These are phyloP conservation scores for Aspergillus leporis DNA, from an alignment of 495 filamentous ascomycete genomes.

Conservation along the genomic window DNA sequence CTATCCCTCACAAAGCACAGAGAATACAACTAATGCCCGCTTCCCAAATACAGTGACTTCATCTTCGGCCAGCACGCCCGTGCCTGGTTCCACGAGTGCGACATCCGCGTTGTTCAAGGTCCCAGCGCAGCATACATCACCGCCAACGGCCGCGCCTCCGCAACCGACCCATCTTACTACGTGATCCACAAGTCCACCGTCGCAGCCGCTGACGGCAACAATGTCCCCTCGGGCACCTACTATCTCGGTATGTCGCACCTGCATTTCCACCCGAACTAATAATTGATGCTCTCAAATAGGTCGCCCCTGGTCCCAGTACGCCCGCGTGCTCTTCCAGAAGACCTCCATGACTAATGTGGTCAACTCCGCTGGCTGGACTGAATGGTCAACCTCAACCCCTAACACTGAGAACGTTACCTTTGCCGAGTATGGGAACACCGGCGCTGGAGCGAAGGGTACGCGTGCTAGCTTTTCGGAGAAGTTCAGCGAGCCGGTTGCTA, in stretches of 20 bases:
- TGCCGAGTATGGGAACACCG: conserved; percentile 61
- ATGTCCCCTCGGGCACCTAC: conserved; percentile 49
- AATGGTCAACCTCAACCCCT: conserved; percentile 51
- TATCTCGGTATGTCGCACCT: conserved; percentile 41
- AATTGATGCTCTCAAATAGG: conserved; percentile 27
- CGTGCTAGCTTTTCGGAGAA: conserved; percentile 56
- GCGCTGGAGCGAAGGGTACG: conserved; percentile 56
- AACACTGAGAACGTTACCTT: conserved; percentile 56
- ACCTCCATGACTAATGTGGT: conserved; percentile 56
- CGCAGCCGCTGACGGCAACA: conserved; percentile 45
- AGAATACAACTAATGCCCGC: background rate
- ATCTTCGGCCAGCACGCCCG: conserved; percentile 63
- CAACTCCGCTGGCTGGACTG: conserved; percentile 60
- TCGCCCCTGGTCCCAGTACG: conserved; percentile 63
- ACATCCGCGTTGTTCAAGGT: conserved; percentile 51
- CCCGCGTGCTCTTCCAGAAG: conserved; percentile 62
- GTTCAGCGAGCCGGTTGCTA: conserved; percentile 44
- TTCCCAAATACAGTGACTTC: conserved; percentile 47
- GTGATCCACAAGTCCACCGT: conserved; percentile 61
- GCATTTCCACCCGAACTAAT: background rate
- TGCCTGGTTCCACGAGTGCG: conserved; percentile 61
- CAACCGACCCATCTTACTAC: conserved; percentile 55
- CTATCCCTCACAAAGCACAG: background rate
- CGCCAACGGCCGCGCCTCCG: conserved; percentile 57
- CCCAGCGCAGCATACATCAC: conserved; percentile 52